Evolutionary conservation across 306 rosid species (phyloP).

Genomic region (Prosopis cineraria): DNA sequence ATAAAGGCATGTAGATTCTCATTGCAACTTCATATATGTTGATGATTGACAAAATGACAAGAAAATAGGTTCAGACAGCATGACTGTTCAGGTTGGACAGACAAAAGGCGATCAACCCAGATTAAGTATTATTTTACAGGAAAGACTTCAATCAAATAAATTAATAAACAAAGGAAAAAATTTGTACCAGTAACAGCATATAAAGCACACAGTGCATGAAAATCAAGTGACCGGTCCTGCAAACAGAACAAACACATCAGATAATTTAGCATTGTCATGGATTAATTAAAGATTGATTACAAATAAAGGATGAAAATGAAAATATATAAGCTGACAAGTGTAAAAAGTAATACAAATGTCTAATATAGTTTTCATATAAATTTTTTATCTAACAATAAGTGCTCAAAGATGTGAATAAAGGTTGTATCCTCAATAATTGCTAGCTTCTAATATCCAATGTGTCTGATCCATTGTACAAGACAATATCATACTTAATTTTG

Average conservation of each 20-base stretch:
- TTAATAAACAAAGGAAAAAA: conserved; percentile 19
- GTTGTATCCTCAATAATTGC: not conserved
- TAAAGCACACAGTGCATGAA: conserved; percentile 65
- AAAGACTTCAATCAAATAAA: conserved; percentile 1
- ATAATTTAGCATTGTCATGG: conserved; percentile 51
- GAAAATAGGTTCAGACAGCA: not conserved
- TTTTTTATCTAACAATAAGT: not conserved
- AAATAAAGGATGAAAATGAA: conserved; percentile 6
- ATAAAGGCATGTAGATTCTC: conserved; percentile 3
- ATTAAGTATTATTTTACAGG: conserved; percentile 1
- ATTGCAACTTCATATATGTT: conserved; percentile 1
- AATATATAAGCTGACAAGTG: conserved; percentile 1
- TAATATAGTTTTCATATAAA: not conserved
- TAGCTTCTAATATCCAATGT: not conserved
- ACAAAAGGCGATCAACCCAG: not conserved
- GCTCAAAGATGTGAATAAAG: conserved; percentile 2
- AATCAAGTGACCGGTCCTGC: conserved; percentile 93
- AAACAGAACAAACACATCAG: conserved; percentile 25
- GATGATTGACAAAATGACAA: conserved; percentile 6
- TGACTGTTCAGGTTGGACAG: not conserved
- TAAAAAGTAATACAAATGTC: not conserved
- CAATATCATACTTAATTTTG: not conserved
- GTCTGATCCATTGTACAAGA: not conserved
- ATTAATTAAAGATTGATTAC: conserved; percentile 21
- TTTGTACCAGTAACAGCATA: conserved; percentile 81